A percentile compares a stretch with the other conserved stretches of the same genome.
These are phyloP conservation scores for Phtheirospermum japonicum DNA, from an alignment of 257 asterid species.

Conservation along the genomic window DNA sequence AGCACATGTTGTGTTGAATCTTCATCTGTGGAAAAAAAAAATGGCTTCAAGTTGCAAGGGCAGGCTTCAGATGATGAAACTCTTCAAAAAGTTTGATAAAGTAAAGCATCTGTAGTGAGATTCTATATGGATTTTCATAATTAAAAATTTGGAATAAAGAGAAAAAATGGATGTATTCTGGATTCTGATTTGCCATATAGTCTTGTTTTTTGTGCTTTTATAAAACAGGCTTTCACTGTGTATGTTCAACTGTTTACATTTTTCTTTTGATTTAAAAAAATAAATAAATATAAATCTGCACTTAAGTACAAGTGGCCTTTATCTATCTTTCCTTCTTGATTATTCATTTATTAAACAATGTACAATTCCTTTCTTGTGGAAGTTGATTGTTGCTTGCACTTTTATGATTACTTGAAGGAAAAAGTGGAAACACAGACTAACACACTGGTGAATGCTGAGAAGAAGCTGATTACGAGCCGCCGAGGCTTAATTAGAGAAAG, in stretches of 20 bases:
- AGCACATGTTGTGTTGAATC: not conserved
- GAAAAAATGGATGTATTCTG: constrained; percentile 2
- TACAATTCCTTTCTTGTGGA: constrained; percentile 43
- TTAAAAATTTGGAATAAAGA: not conserved
- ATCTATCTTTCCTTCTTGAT: no score
- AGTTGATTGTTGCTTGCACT: constrained; percentile 36
- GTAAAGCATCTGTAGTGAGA: constrained; percentile 30
- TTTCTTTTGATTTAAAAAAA: no score
- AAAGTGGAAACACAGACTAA: constrained; percentile 39
- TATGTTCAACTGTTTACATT: no score
- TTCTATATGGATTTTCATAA: constrained; percentile 24
- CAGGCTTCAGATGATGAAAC: constrained; percentile 28
- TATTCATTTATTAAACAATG: no score
- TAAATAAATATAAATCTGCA: not conserved
- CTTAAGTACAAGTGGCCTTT: constrained; percentile 9
- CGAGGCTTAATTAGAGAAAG: constrained; percentile 49
- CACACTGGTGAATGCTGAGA: constrained; percentile 39
- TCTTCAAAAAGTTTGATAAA: constrained; percentile 26
- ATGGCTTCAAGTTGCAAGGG: constrained; percentile 30
- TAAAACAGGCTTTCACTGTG: no score
- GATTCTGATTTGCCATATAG: not conserved
- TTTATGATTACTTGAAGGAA: constrained; percentile 42
- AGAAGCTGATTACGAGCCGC: constrained; percentile 36
- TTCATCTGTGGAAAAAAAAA: not conserved
- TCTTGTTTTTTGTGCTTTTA: not conserved